Conservation (phyloP, 805 yeast species). For the Saccharomycopsis sp. region DNA sequence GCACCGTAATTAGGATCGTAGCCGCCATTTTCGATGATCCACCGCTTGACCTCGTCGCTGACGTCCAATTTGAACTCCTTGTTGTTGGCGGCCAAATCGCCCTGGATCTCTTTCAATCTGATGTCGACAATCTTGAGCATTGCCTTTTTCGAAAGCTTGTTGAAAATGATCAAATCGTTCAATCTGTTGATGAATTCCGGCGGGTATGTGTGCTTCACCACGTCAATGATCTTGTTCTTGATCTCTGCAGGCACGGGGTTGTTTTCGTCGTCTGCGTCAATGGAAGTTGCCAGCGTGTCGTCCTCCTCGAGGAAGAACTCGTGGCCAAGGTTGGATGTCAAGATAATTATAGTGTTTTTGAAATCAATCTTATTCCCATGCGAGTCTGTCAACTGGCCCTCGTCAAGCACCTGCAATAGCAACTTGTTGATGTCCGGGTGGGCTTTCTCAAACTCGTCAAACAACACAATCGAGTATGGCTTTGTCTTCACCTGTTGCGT, state of each 20-base stretch:
- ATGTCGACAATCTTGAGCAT: constrained; percentile 77
- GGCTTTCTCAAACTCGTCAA: constrained; percentile 96
- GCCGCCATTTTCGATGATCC: constrained; percentile 70
- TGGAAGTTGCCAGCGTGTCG: too few species aligned
- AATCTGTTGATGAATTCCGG: constrained; percentile 94
- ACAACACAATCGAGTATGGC: constrained; percentile 86
- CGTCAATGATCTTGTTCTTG: constrained; percentile 52
- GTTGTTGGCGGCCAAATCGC: constrained; percentile 68
- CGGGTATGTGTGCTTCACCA: constrained; percentile 67
- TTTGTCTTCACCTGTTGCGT: constrained; percentile 94
- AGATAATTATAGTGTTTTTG: constrained; percentile 87
- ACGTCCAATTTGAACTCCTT: constrained; percentile 46
- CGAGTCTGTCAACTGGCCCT: constrained; percentile 89
- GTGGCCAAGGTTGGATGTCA: constrained; percentile 97
- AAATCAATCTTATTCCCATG: constrained; percentile 93
- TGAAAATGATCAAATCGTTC: constrained; percentile 90
- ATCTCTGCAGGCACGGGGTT: constrained; percentile 49
- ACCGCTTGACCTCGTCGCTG: constrained; percentile 55
- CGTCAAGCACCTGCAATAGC: constrained; percentile 85
- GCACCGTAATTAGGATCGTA: constrained; percentile 94
- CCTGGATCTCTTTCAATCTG: constrained; percentile 72
- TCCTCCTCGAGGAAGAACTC: constrained; percentile 70
- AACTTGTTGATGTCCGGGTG: constrained; percentile 92
- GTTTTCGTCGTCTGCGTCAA: constrained; percentile 36
- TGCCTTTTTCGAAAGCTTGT: constrained; percentile 72